Conservation (phyloP, 345 rosid genomes). For the Salix koriyanagi region DNA sequence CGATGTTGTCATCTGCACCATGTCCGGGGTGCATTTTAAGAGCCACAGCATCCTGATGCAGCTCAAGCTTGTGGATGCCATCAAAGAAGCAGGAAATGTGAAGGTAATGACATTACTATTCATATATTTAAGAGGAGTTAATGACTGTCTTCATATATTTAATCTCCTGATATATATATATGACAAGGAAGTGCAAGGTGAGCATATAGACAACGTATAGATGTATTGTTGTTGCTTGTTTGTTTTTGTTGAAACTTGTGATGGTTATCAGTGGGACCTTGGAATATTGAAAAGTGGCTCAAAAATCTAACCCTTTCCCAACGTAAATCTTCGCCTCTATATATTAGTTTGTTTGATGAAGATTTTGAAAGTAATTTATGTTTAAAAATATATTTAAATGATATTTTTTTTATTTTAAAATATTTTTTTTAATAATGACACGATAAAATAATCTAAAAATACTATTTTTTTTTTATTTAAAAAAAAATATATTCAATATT, state of each 20-base stretch:
- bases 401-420: no score
- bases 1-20: conserved; percentile 58
- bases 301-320: neutral
- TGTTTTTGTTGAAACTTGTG: neutral
- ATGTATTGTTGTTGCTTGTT: no score
- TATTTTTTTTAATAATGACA: no score
- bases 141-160: neutral
- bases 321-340: neutral
- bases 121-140: neutral
- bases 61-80: conserved; percentile 59
- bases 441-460: no score
- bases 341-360: no score
- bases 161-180: neutral
- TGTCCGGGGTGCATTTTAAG: conserved; percentile 62
- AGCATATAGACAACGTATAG: no score
- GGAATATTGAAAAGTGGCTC: neutral
- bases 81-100: conserved; percentile 61
- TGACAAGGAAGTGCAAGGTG: no score
- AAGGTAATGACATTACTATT: conserved; percentile 29
- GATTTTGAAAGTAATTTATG: no score
- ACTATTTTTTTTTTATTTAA: no score
- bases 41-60: conserved; percentile 52
- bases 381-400: no score
- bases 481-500: no score
- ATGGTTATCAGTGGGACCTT: neutral